phyloP scores from a whole-genome alignment of 2,329 filamentous ascomycete genomes.

The Thyridium curvatum region DNA sequence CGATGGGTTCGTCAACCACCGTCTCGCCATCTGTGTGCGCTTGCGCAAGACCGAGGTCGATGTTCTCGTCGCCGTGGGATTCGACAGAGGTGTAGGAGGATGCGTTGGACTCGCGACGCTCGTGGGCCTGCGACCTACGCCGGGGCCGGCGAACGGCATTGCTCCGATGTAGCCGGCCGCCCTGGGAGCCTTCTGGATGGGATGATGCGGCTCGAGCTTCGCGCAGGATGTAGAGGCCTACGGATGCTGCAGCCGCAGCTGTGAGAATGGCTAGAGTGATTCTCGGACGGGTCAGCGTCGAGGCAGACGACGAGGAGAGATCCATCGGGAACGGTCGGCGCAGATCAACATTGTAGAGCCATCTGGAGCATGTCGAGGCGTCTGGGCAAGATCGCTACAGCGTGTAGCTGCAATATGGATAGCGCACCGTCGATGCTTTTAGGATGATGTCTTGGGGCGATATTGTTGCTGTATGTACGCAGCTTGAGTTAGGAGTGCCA shows the following conservation, averaged over 20 bases:
- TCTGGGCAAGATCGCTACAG: too few relatives aligned
- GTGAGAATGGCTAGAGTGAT: slow-evolving; percentile 9
- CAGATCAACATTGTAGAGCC: too few relatives aligned
- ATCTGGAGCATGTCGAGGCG: too few relatives aligned
- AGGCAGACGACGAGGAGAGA: slow-evolving; percentile 3
- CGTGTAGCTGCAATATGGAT: too few relatives aligned
- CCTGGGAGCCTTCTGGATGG: neutral
- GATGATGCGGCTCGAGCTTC: slow-evolving; percentile 2
- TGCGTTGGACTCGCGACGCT: slow-evolving; percentile 5
- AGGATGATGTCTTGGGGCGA: too few relatives aligned
- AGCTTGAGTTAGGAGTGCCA: too few relatives aligned
- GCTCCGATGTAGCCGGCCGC: slow-evolving; percentile 8
- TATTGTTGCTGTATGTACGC: too few relatives aligned
- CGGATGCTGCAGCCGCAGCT: slow-evolving; percentile 6
- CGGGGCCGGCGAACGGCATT: slow-evolving; percentile 12
- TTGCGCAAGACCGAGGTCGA: slow-evolving; percentile 14
- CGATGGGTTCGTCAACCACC: slow-evolving; percentile 19
- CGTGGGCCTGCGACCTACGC: slow-evolving; percentile 10
- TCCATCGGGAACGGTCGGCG: slow-evolving; percentile 6
- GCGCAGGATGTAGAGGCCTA: slow-evolving; percentile 9
- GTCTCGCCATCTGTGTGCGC: slow-evolving; percentile 28
- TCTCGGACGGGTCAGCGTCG: slow-evolving; percentile 10
- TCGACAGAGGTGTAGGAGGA: slow-evolving; percentile 26
- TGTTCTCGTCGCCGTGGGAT: slow-evolving; percentile 36
- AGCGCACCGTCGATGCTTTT: too few relatives aligned